A percentile compares a stretch with the other conserved stretches of the same genome.
phyloP scores from a whole-genome alignment of 768 basidiomycete genomes.

The Leccinum obscurum region DNA sequence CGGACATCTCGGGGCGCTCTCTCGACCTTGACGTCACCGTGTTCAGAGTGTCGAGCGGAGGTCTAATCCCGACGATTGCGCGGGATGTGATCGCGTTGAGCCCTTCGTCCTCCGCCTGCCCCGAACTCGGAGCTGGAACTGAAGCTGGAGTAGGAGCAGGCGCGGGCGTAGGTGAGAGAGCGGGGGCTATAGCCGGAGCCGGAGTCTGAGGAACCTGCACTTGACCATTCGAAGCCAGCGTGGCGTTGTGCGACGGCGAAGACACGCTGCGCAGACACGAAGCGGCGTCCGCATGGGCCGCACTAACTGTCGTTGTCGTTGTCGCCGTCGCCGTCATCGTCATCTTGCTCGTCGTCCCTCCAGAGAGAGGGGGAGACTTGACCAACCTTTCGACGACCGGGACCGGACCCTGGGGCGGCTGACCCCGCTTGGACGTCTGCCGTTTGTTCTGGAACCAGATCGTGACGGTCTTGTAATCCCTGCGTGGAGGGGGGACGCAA shows the following conservation, averaged over 20 bases:
- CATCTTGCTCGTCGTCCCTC: neutral
- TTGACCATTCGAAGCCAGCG: slow-evolving; percentile 9
- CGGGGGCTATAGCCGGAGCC: neutral
- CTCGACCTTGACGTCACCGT: slow-evolving; percentile 13
- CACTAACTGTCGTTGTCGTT: neutral
- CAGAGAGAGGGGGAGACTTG: neutral
- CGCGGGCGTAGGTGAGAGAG: neutral
- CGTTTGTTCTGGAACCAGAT: slow-evolving; percentile 87
- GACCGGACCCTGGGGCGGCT: neutral
- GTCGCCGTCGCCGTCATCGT: neutral
- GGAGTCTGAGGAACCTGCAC: neutral
- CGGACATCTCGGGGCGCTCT: slow-evolving; percentile 1
- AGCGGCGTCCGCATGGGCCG: slow-evolving; percentile 18
- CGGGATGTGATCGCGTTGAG: slow-evolving; percentile 11
- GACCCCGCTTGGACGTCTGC: slow-evolving; percentile 46
- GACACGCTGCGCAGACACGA: slow-evolving; percentile 26
- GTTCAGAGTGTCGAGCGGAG: slow-evolving; percentile 23
- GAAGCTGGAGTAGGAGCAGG: neutral
- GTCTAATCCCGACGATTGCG: slow-evolving; percentile 24
- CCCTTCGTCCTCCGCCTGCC: neutral
- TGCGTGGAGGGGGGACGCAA: slow-evolving; percentile 11
- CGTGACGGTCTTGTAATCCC: slow-evolving; percentile 50
- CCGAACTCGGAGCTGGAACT: neutral
- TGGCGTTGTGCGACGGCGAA: slow-evolving; percentile 31
- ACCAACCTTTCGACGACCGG: slow-evolving; percentile 1